A percentile compares a stretch with the other conserved stretches of the same genome.
Evolutionary conservation across 2,329 filamentous ascomycete species (phyloP).

Genomic region (Claviceps cyperi): DNA sequence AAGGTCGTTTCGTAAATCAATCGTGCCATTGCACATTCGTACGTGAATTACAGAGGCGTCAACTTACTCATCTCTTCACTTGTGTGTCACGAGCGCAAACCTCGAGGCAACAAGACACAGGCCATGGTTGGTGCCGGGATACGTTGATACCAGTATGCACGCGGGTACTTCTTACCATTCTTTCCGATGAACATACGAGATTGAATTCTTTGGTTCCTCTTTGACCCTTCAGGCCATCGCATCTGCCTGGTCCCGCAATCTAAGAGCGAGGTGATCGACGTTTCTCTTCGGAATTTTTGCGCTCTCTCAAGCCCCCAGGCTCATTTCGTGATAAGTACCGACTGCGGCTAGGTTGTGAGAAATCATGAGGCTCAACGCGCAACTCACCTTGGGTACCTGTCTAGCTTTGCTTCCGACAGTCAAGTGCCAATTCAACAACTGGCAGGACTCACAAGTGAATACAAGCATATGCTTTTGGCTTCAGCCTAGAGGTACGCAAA

Average conservation of each 20-base stretch:
- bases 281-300: not conserved
- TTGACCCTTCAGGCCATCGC: not conserved
- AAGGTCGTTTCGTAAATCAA: not conserved
- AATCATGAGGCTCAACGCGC: conserved; percentile 9
- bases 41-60: not conserved
- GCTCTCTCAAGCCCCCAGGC: not conserved
- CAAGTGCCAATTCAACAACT: conserved; percentile 29
- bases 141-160: not conserved
- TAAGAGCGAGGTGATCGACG: not conserved
- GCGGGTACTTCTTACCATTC: not conserved
- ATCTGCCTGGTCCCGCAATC: not conserved
- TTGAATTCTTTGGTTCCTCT: not conserved
- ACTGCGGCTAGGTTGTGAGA: not conserved
- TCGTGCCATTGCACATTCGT: not conserved
- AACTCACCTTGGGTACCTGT: conserved; percentile 8
- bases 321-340: not conserved
- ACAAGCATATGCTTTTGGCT: conserved; percentile 46
- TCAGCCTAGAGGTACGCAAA: conserved; percentile 24
- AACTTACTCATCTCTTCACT: not conserved
- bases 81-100: not conserved
- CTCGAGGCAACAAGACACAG: not conserved
- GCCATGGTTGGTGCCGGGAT: not conserved
- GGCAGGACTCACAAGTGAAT: conserved; percentile 38
- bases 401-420: conserved; percentile 7
- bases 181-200: not conserved